A percentile compares a stretch with the other conserved stretches of the same genome.
phyloP scores from a whole-genome alignment of 257 asterid genomes.

The Plantago elongata region DNA sequence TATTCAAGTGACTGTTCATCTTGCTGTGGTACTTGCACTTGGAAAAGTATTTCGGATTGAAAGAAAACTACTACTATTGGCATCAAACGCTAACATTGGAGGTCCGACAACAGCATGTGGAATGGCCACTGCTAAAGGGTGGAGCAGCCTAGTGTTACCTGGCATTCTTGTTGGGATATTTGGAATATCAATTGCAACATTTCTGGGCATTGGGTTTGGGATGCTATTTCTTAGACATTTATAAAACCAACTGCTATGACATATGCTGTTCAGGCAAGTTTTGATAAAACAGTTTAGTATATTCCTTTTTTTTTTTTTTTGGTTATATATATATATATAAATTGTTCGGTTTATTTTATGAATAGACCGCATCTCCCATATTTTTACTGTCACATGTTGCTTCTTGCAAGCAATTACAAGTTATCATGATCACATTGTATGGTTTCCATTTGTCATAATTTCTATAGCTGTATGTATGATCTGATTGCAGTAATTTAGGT shows the following conservation, averaged over 20 bases:
- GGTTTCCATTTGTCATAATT: no score
- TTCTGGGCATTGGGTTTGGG: slow-evolving; percentile 77
- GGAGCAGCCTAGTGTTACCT: slow-evolving; percentile 67
- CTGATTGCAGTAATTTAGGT: no score
- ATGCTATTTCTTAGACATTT: slow-evolving; percentile 45
- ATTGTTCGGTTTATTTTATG: no score
- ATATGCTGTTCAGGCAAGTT: no score
- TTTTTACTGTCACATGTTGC: no score
- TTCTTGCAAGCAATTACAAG: no score
- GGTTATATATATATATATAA: no score
- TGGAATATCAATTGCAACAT: slow-evolving; percentile 71
- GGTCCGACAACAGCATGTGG: slow-evolving; percentile 90
- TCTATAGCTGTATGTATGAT: no score
- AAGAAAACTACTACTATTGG: slow-evolving; percentile 46
- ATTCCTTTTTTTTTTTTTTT: no score
- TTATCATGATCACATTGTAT: no score
- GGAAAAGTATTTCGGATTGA: slow-evolving; percentile 55
- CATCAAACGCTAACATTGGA: slow-evolving; percentile 85
- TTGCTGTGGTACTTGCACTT: slow-evolving; percentile 46
- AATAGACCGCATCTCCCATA: no score
- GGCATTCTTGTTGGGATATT: slow-evolving; percentile 71
- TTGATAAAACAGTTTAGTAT: no score
- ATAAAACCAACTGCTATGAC: slow-evolving; percentile 13
- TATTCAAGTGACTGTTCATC: slow-evolving; percentile 68
- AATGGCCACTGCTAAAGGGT: slow-evolving; percentile 84